Evolutionary conservation across 2,329 filamentous ascomycete species (phyloP).

Genomic region (Didymella pinodella): DNA sequence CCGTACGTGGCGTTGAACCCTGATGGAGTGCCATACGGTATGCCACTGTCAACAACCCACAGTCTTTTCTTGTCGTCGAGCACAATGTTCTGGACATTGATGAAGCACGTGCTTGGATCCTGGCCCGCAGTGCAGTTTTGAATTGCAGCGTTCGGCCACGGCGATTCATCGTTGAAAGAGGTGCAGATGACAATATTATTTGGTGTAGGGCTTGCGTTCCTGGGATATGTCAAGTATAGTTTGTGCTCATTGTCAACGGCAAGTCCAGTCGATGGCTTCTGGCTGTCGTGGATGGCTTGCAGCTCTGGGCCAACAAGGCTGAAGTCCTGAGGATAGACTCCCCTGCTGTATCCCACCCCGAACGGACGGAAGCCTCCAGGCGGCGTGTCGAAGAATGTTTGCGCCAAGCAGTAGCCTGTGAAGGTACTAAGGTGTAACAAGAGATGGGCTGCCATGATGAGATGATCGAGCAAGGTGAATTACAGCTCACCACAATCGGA

Average conservation of each 20-base stretch:
- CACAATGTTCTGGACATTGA: conserved; percentile 58
- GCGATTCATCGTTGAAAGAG: conserved; percentile 49
- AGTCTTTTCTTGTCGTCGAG: conserved; percentile 51
- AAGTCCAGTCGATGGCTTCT: conserved; percentile 50
- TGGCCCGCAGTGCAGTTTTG: conserved; percentile 53
- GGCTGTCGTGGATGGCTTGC: conserved; percentile 51
- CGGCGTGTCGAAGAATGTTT: conserved; percentile 22
- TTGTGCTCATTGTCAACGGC: conserved; percentile 50
- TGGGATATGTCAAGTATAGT: conserved; percentile 55
- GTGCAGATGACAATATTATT: conserved; percentile 53
- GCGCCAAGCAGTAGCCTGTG: background rate
- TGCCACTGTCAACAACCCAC: conserved; percentile 55
- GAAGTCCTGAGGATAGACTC: conserved; percentile 47
- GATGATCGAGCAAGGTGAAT: background rate
- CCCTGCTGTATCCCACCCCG: conserved; percentile 24
- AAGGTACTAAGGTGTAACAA: background rate
- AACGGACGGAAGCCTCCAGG: conserved; percentile 23
- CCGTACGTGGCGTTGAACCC: conserved; percentile 39
- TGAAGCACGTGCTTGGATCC: conserved; percentile 54
- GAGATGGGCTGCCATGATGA: background rate
- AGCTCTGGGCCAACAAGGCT: conserved; percentile 47
- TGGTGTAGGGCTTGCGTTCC: conserved; percentile 49
- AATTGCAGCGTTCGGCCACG: conserved; percentile 52
- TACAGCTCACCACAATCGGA: background rate
- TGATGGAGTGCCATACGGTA: conserved; percentile 40